Base-by-base conservation (phyloP, 1,139 yeast species). In the Yamadazyma oceani region DNA sequence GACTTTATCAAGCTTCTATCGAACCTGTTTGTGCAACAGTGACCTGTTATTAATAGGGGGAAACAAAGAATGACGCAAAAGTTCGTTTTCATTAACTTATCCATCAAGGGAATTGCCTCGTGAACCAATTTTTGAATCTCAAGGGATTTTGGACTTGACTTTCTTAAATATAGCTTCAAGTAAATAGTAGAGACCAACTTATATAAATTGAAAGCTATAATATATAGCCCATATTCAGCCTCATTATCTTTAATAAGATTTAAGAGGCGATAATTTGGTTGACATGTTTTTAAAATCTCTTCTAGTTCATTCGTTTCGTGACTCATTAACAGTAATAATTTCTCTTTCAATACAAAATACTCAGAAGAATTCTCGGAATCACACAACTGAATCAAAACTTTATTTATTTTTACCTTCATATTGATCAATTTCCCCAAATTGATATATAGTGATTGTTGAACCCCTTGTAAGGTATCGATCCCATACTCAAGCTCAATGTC, bases 41-140 rank as follows among this genome's bases (percentile, higher is more conserved):
- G 49, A 2, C 66, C 67, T 38, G 62, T 56, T 10, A 58, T 46
- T 17, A 61, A 40, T 27, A 61, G 39, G 29, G 60, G 49, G 16
- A 46, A 35, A 25, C 46, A 43, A 8, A 43, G 36, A n/a, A 45
- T 37, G 2, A 41, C 42, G 25, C 41, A 36, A 35, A 41, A 39
- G 21, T 35, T 39, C 7, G 49, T 44, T 1, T 33, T 19, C 4
- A 37, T 30, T 11, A 45, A 26, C 3, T 21, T 8, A 14, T 42
- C 46, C 16, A 38, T 26, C 10, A 41, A 17, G 5, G 34, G 36
- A n/a, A 42, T 39, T 26, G 43, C 29, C 12, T 34, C 24, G 10
- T 37, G 36, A 2, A 44, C 37, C 17, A 40, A 35, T 8, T 17
- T n/a, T 27, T 44, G 49, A 26, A 34, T 38, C 24, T 33, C 37